These are phyloP conservation scores for Aureobasidium sp. DNA, from an alignment of 2,329 filamentous ascomycete genomes.

Conservation along the genomic window DNA sequence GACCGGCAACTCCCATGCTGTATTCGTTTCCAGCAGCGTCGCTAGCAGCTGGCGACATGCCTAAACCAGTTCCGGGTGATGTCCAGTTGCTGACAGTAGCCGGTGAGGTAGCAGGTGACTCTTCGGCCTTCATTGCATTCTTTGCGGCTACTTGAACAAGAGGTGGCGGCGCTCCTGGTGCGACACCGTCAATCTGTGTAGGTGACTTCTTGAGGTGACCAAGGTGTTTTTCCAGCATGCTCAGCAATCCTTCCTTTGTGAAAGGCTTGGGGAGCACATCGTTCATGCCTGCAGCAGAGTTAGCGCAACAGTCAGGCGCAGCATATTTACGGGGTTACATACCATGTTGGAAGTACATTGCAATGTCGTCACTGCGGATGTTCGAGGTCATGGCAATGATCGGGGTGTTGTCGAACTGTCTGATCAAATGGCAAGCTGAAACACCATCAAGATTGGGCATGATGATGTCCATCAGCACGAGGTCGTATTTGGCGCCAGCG, in stretches of 20 bases:
- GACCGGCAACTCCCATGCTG: constrained; percentile 30
- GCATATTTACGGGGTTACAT: constrained; percentile 28
- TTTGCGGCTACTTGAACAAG: constrained; percentile 43
- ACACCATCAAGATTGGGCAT: constrained; percentile 96
- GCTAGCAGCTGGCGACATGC: constrained; percentile 47
- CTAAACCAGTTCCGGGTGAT: constrained; percentile 50
- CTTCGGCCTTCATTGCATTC: constrained; percentile 53
- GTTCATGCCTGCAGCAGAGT: constrained; percentile 76
- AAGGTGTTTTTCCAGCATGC: constrained; percentile 79
- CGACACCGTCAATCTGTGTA: constrained; percentile 19
- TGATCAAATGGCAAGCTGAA: constrained; percentile 85
- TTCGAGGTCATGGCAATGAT: constrained; percentile 99
- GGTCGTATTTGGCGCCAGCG: constrained; percentile 53
- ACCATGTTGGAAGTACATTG: constrained; percentile 96
- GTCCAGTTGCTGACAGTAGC: constrained; percentile 55
- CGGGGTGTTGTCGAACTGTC: constrained; percentile 74
- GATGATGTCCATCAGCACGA: constrained; percentile 59
- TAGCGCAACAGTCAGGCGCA: not conserved
- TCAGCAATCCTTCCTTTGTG: constrained; percentile 71
- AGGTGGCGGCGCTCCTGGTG: constrained; percentile 42
- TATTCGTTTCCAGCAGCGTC: constrained; percentile 37
- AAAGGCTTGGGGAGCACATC: constrained; percentile 96
- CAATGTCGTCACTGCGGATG: constrained; percentile 91
- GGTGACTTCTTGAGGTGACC: constrained; percentile 63
- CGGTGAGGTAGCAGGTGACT: constrained; percentile 54